Base-by-base conservation (phyloP, 148 eudicot species). In the Spergularia marina region DNA sequence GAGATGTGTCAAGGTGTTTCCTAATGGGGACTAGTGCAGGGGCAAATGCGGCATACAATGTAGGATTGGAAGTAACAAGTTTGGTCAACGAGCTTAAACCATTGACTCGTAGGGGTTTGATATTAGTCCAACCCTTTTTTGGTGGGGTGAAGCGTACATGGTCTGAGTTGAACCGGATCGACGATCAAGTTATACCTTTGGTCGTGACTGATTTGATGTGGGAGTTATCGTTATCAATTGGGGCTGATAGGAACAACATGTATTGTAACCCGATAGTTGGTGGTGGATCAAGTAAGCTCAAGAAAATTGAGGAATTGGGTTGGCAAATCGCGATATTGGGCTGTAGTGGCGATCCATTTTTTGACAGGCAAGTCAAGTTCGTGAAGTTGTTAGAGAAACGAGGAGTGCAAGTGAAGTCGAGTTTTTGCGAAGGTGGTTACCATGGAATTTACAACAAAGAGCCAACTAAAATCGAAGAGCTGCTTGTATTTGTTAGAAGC, bases 161-260 rank as follows among this genome's bases (percentile, higher is more conserved):
- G 25, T 83, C 90, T 1, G 87, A 87, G 58, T 10, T 73, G 17
- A 76, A 72, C 6, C 56, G 61, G n/a, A 74, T 69, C 7, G 21
- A 82, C 7, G 82, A 81, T 20, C 34, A 17, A 49, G 55, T 74
- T 25, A 55, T 89, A 36, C 88, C 93, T 0, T 25, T 89, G 11
- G 61, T 71, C 4, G 81, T 74, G 0, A 82, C 47, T 15, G 90
- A 89, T 63, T 58, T 84, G 18, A 72, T 85, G 70, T 89, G 93
- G 93, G 83, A 89, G 6, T 55, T 89, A 51, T 71, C 82, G 0
- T 70, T 89, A 76, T 91, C 91, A 0, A 39, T 30, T 4, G 89
- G 89, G 6, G 82, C 75, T 10, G 80, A 76, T 68, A 68, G 89
- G 7, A 85, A 86, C 55, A 86, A 87, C 66, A 69, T 55, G 60